phyloP scores from a whole-genome alignment of 2,329 filamentous ascomycete genomes.

The Phialocephala sp. region DNA sequence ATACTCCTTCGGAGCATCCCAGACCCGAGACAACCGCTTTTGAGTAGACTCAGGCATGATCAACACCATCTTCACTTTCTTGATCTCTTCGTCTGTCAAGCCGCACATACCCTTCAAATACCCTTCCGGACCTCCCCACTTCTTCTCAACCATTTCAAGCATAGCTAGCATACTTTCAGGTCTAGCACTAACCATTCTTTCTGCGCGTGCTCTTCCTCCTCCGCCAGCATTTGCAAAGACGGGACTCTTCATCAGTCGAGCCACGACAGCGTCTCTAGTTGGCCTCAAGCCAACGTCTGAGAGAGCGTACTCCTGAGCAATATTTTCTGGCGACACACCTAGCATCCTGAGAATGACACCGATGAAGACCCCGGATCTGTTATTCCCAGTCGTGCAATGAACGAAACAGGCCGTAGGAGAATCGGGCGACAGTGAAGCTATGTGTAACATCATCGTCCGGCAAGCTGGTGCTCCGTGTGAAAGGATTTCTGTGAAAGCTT shows the following conservation, averaged over 20 bases:
- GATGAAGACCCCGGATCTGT: slow-evolving; percentile 73
- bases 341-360: slow-evolving; percentile 69
- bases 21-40: background rate
- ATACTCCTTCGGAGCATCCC: slow-evolving; percentile 1
- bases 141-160: slow-evolving; percentile 32
- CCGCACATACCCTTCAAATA: slow-evolving; percentile 28
- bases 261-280: slow-evolving; percentile 55
- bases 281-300: slow-evolving; percentile 64
- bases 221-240: slow-evolving; percentile 28
- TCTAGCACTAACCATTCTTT: slow-evolving; percentile 38
- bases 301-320: slow-evolving; percentile 70
- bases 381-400: slow-evolving; percentile 79
- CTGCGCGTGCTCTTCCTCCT: slow-evolving; percentile 25
- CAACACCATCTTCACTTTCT: slow-evolving; percentile 28
- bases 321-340: slow-evolving; percentile 59
- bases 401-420: slow-evolving; percentile 46
- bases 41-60: background rate
- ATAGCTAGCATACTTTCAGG: slow-evolving; percentile 35
- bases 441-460: slow-evolving; percentile 52
- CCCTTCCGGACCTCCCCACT: slow-evolving; percentile 34
- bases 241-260: slow-evolving; percentile 32
- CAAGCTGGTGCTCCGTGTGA: slow-evolving; percentile 55
- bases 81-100: slow-evolving; percentile 26
- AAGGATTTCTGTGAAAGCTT: slow-evolving; percentile 67
- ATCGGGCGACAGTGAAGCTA: slow-evolving; percentile 38